Percentiles rank a stretch among this genome's conserved stretches.
phyloP scores from a whole-genome alignment of 2,329 filamentous ascomycete genomes.

The Phaeosphaeria sp. region DNA sequence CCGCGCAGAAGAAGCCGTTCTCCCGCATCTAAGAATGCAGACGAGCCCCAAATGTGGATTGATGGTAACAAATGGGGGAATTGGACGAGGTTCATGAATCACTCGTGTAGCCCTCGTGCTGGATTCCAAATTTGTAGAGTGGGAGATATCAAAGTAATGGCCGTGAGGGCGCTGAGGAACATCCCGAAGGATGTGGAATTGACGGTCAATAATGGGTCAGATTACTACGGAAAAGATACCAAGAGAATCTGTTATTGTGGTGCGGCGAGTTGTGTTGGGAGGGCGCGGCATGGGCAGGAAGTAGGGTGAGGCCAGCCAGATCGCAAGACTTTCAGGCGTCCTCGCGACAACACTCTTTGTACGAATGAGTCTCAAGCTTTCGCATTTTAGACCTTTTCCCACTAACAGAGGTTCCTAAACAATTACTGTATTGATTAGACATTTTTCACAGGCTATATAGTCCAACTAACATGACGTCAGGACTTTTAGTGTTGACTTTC shows the following conservation, averaged over 20 bases:
- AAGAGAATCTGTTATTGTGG: conserved; percentile 16
- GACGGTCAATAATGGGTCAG: conserved; percentile 19
- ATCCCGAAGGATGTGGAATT: conserved; percentile 15
- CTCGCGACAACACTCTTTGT: too few species aligned
- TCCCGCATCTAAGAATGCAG: not conserved
- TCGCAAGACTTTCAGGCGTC: not conserved
- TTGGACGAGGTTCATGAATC: conserved; percentile 29
- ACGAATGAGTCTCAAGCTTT: too few species aligned
- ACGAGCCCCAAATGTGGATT: conserved; percentile 5
- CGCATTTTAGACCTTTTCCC: too few species aligned
- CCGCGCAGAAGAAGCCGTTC: not conserved
- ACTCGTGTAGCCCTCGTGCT: conserved; percentile 15
- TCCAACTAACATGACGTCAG: too few species aligned
- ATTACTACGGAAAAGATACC: conserved; percentile 17
- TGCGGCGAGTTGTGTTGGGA: conserved; percentile 12
- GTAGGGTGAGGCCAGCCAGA: not conserved
- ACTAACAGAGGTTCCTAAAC: too few species aligned
- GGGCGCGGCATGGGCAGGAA: not conserved
- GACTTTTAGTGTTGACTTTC: too few species aligned
- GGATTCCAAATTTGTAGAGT: conserved; percentile 13
- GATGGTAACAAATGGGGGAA: conserved; percentile 15
- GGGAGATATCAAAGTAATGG: conserved; percentile 19
- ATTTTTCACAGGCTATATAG: too few species aligned
- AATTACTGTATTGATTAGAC: too few species aligned
- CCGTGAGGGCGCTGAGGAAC: conserved; percentile 9